Evolutionary conservation across 495 filamentous ascomycete species (phyloP), one percentile per base, ranked within the genome.

Genomic region (Aspergillus taichungensis): DNA sequence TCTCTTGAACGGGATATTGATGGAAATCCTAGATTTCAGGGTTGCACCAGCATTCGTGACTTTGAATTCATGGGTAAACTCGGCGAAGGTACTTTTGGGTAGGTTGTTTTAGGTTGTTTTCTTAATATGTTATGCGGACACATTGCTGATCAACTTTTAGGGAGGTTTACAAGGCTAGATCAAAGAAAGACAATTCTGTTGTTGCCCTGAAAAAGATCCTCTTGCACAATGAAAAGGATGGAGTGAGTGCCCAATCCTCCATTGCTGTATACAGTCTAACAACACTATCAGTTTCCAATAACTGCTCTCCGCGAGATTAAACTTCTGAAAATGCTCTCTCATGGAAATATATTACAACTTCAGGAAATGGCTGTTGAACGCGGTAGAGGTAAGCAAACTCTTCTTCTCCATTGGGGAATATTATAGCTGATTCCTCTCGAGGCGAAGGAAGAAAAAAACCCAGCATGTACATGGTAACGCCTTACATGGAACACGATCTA

Each of bases 401-500:
- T 11, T 30, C 6, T 34, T 10, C 35, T 34, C 7, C 36, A 6
- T 10, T 10, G n/a, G 8, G 6, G 35, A 10, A 3, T n/a, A 6
- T 13, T 13, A 29, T 18, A 10, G 44, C 56, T 45, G 50, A 61
- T 33, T 29, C 32, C 28, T 13, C 6, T 8, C 10, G 51, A 79
- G 77, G 71, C 39, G 85, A 90, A 61, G 88, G 85, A 53, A 77
- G 80, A 39, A 92, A 89, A 63, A 80, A 84, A 46, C 83, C 86
- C 0, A 87, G 87, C 60, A 85, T 97, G 75, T 97, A 95, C 61
- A 99, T 99, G 92, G 92, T 96, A 41, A 94, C 83, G 18, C 91
- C 90, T 30, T 99, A 97, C 60, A 95, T 97, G 91, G 92, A 97
- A 55, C 92, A 99, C 60, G 92, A 99, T 60, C 75, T 99, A 6